A percentile compares a stretch with the other conserved stretches of the same genome.
Conservation (phyloP, 2,329 filamentous ascomycete species). For the Colletotrichum gloeosporioides region DNA sequence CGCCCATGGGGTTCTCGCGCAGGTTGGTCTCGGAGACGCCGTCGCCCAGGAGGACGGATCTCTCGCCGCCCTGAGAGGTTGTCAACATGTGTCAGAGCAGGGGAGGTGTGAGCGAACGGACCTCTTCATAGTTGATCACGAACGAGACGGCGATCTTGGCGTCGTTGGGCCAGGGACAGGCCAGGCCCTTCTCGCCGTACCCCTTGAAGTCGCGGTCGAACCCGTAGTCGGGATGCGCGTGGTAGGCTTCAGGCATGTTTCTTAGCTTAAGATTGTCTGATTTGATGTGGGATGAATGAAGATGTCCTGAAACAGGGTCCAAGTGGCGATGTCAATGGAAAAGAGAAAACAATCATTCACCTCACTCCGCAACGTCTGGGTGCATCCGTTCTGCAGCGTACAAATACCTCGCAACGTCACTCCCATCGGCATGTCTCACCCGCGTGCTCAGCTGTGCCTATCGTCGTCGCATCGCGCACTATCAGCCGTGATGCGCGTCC, state of each 20-base stretch:
- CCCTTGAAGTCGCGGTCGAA: constrained; percentile 39
- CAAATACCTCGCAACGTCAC: background rate
- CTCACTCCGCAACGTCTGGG: background rate
- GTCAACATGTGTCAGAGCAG: background rate
- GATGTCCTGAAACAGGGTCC: background rate
- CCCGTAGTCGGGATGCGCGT: constrained; percentile 32
- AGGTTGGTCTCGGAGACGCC: constrained; percentile 40
- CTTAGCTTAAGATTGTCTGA: background rate
- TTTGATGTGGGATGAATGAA: background rate
- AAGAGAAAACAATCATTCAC: background rate
- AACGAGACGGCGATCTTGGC: constrained; percentile 50
- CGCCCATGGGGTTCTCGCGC: constrained; percentile 41
- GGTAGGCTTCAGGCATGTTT: constrained; percentile 31
- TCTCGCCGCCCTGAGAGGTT: constrained; percentile 34
- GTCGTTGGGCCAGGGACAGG: constrained; percentile 42
- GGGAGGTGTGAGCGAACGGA: background rate
- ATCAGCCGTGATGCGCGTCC: background rate
- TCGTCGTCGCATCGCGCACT: background rate
- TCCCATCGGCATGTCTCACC: background rate
- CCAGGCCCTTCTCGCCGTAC: constrained; percentile 43
- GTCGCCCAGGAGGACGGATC: constrained; percentile 42
- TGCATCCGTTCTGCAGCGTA: background rate
- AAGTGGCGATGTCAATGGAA: background rate
- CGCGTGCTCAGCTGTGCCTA: background rate
- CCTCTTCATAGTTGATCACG: constrained; percentile 52